These are phyloP conservation scores for Penicillium psychrofluorescens DNA, from an alignment of 495 filamentous ascomycete genomes.

Conservation along the genomic window DNA sequence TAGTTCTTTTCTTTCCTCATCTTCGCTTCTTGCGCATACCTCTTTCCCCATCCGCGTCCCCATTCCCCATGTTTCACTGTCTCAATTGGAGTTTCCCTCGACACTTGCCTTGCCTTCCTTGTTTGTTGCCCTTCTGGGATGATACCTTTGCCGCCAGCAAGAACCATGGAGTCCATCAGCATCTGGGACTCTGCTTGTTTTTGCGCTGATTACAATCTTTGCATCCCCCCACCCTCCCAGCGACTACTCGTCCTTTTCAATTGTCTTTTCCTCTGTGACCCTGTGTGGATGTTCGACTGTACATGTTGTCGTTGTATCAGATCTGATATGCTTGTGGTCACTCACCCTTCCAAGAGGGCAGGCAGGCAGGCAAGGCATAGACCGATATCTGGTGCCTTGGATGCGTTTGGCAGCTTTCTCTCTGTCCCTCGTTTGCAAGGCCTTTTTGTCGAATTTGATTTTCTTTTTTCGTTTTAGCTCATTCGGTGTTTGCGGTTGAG, in stretches of 20 bases:
- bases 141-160: too few species aligned
- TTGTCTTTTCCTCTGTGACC: slow-evolving; percentile 30
- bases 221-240: too few species aligned
- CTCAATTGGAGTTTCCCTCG: slow-evolving; percentile 12
- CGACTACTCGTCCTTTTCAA: slow-evolving; percentile 4
- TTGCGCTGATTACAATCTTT: not conserved
- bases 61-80: too few species aligned
- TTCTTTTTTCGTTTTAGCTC: not conserved
- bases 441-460: slow-evolving; percentile 1
- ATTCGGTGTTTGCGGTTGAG: slow-evolving; percentile 6
- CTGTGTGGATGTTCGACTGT: slow-evolving; percentile 3
- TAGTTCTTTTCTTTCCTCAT: slow-evolving; percentile 4
- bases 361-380: too few species aligned
- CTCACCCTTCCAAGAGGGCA: too few species aligned
- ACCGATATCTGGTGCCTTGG: too few species aligned
- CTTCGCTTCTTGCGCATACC: slow-evolving; percentile 23
- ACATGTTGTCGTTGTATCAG: too few species aligned
- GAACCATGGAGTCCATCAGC: too few species aligned
- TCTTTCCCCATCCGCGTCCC: slow-evolving; percentile 1
- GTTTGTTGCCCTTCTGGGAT: too few species aligned
- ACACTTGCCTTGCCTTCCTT: not conserved
- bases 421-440: slow-evolving; percentile 6
- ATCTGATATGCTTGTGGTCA: too few species aligned
- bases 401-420: not conserved
- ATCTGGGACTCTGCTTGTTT: too few species aligned